These are phyloP conservation scores for Eragrostis tef DNA, from an alignment of 202 grass and related monocot species.

Conservation along the genomic window DNA sequence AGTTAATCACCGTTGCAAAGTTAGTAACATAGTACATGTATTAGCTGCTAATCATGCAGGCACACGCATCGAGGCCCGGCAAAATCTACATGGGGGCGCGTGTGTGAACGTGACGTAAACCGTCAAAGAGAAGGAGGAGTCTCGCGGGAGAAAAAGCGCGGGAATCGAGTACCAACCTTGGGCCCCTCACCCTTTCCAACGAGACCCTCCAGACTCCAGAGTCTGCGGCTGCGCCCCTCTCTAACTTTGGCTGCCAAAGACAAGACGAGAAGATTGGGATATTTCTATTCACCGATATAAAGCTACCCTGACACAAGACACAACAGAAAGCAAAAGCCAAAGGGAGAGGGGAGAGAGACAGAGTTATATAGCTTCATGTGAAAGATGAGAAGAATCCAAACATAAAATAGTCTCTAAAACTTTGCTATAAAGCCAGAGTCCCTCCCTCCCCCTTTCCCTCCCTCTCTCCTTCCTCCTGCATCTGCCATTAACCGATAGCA, in stretches of 20 bases:
- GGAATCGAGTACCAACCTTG: conserved; percentile 64
- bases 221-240: conserved; percentile 41
- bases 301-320: conserved; percentile 61
- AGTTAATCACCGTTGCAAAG: conserved; percentile 48
- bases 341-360: conserved; percentile 10
- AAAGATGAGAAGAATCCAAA: conserved; percentile 61
- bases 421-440: conserved; percentile 69
- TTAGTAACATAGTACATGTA: conserved; percentile 36
- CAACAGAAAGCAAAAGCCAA: conserved; percentile 60
- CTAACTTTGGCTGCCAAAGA: conserved; percentile 63
- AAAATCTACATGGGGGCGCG: conserved; percentile 74
- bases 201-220: conserved; percentile 41
- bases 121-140: conserved; percentile 59
- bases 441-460: conserved; percentile 53
- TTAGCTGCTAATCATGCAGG: conserved; percentile 53
- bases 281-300: conserved; percentile 66
- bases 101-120: conserved; percentile 90
- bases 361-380: conserved; percentile 49
- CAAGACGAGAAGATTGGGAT: conserved; percentile 79
- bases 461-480: conserved; percentile 44
- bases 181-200: conserved; percentile 70
- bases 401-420: conserved; percentile 50
- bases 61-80: conserved; percentile 46
- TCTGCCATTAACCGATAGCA: conserved; percentile 45
- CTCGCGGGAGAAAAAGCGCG: conserved; percentile 3